These are phyloP conservation scores for Debaryomyces coudertii DNA, from an alignment of 1,139 yeast genomes.

Conservation along the genomic window DNA sequence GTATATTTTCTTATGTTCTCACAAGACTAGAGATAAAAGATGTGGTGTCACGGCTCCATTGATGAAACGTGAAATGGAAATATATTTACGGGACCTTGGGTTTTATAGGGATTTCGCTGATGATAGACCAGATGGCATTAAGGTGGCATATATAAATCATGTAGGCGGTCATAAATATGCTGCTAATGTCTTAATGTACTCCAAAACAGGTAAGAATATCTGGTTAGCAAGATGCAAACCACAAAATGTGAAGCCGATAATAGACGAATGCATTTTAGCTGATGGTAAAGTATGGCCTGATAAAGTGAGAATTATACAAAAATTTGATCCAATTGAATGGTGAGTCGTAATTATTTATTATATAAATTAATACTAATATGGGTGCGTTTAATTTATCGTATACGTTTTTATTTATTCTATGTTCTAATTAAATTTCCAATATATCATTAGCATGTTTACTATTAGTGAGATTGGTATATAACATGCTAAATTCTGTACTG, in stretches of 20 bases:
- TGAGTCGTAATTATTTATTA: conserved; percentile 21
- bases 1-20: conserved; percentile 81
- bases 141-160: conserved; percentile 73
- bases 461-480: neutral
- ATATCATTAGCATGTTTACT: neutral
- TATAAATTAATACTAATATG: conserved; percentile 6
- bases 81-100: conserved; percentile 69
- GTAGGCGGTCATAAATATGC: conserved; percentile 96
- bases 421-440: neutral
- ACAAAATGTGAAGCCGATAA: conserved; percentile 68
- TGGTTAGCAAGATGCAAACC: conserved; percentile 92
- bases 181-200: conserved; percentile 83
- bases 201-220: conserved; percentile 67
- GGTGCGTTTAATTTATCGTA: too few relatives aligned
- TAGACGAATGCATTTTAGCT: conserved; percentile 68
- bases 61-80: conserved; percentile 76
- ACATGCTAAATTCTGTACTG: too few relatives aligned
- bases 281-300: conserved; percentile 76
- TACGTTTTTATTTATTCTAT: neutral
- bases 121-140: conserved; percentile 71
- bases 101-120: conserved; percentile 76
- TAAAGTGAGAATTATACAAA: conserved; percentile 64
- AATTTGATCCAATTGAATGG: conserved; percentile 58
- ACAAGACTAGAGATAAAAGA: conserved; percentile 84
- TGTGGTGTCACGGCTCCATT: conserved; percentile 97